phyloP scores from a whole-genome alignment of 2,329 filamentous ascomycete genomes.

The Emergomyces africanus region DNA sequence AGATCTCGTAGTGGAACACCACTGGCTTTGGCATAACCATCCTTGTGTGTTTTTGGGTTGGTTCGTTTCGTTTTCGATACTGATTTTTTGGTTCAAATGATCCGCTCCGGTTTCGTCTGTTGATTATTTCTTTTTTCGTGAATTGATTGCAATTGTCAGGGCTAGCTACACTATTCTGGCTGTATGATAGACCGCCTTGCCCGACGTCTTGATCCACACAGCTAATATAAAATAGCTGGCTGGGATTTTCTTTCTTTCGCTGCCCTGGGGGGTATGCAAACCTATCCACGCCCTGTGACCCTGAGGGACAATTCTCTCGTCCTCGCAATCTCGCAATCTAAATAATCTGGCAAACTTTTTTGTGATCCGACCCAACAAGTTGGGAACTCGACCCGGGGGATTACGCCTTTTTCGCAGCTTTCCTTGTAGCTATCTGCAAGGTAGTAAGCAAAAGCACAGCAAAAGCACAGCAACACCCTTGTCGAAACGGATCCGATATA shows the following conservation, averaged over 20 bases:
- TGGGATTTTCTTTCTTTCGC: not conserved
- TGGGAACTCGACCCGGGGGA: not conserved
- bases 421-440: not conserved
- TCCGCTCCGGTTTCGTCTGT: not conserved
- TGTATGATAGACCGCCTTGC: not conserved
- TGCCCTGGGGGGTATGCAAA: not conserved
- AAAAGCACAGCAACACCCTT: not conserved
- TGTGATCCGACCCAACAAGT: not conserved
- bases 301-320: not conserved
- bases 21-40: slow-evolving; percentile 31
- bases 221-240: not conserved
- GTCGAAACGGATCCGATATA: not conserved
- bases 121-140: not conserved
- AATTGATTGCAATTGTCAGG: not conserved
- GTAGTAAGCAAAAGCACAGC: not conserved
- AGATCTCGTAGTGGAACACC: slow-evolving; percentile 54
- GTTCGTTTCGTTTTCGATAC: not conserved
- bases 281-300: not conserved
- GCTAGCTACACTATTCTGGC: not conserved
- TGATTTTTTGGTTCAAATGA: not conserved
- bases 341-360: not conserved
- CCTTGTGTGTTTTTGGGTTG: not conserved
- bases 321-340: not conserved
- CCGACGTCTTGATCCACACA: not conserved
- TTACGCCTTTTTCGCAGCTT: not conserved